Conservation (phyloP, 129 eudicot genomes). For the Artemisia tridentata region DNA sequence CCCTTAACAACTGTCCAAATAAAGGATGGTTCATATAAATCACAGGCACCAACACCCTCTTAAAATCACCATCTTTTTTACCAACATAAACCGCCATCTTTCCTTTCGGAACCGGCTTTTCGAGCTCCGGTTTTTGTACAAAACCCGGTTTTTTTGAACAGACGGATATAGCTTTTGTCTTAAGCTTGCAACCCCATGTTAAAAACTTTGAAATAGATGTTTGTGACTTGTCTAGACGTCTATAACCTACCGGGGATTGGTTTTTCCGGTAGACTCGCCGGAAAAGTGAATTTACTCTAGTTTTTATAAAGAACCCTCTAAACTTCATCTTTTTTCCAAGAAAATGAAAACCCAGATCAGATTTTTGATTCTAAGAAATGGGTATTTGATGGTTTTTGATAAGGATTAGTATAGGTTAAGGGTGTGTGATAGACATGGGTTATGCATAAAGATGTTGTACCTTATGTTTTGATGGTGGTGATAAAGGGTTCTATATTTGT, state of each 20-base stretch:
- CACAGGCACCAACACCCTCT: slow-evolving; percentile 83
- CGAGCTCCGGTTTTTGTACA: slow-evolving; percentile 34
- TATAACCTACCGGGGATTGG: slow-evolving; percentile 9
- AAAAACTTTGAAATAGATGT: slow-evolving; percentile 31
- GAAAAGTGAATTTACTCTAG: slow-evolving; percentile 31
- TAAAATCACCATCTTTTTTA: slow-evolving; percentile 59
- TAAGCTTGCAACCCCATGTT: slow-evolving; percentile 47
- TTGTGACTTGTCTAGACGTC: slow-evolving; percentile 19
- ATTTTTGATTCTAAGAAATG: neutral
- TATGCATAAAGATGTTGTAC: slow-evolving; percentile 18
- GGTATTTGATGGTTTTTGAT: slow-evolving; percentile 1
- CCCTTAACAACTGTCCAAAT: slow-evolving; percentile 67
- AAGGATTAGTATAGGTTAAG: neutral
- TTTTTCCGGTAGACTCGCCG: slow-evolving; percentile 29
- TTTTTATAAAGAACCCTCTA: slow-evolving; percentile 32
- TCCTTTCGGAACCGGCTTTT: slow-evolving; percentile 69
- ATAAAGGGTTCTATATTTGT: neutral
- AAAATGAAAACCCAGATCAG: slow-evolving; percentile 12
- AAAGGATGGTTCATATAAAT: slow-evolving; percentile 82
- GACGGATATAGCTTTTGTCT: slow-evolving; percentile 53
- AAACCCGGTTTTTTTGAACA: slow-evolving; percentile 23
- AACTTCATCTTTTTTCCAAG: slow-evolving; percentile 26
- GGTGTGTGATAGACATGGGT: slow-evolving; percentile 25
- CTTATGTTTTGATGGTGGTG: slow-evolving; percentile 15
- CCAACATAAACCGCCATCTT: slow-evolving; percentile 89